Evolutionary conservation across 257 asterid genomes (phyloP).

Genomic region (Verbascum thapsus): DNA sequence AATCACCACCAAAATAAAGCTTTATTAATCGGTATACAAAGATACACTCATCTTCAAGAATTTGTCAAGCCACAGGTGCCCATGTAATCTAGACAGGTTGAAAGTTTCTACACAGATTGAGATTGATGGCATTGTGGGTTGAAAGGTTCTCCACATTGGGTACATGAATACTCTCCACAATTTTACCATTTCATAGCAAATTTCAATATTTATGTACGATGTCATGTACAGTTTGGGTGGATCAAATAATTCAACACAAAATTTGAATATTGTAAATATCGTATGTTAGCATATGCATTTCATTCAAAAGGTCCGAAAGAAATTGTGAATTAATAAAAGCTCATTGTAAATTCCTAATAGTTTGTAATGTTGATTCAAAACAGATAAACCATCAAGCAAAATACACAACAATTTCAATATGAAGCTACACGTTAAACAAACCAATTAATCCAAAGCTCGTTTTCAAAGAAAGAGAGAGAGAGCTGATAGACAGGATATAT

Average conservation of each 20-base stretch:
- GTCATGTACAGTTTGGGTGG: too few species aligned
- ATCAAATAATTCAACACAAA: too few species aligned
- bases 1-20: slow-evolving; percentile 59
- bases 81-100: neutral
- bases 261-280: too few species aligned
- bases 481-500: neutral
- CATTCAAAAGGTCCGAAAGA: too few species aligned
- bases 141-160: too few species aligned
- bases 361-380: neutral
- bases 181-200: too few species aligned
- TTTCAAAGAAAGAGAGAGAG: too few species aligned
- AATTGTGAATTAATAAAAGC: neutral
- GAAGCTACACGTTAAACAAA: neutral
- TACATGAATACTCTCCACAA: too few species aligned
- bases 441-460: neutral
- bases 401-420: neutral
- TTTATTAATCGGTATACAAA: slow-evolving; percentile 39
- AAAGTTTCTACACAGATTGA: neutral
- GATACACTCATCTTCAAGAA: slow-evolving; percentile 16
- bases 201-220: too few species aligned
- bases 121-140: too few species aligned
- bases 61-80: slow-evolving; percentile 12
- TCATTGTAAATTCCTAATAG: neutral
- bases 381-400: neutral
- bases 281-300: too few species aligned